These are phyloP conservation scores for Pulveroboletus sp. DNA, from an alignment of 768 basidiomycete genomes.

Conservation along the genomic window DNA sequence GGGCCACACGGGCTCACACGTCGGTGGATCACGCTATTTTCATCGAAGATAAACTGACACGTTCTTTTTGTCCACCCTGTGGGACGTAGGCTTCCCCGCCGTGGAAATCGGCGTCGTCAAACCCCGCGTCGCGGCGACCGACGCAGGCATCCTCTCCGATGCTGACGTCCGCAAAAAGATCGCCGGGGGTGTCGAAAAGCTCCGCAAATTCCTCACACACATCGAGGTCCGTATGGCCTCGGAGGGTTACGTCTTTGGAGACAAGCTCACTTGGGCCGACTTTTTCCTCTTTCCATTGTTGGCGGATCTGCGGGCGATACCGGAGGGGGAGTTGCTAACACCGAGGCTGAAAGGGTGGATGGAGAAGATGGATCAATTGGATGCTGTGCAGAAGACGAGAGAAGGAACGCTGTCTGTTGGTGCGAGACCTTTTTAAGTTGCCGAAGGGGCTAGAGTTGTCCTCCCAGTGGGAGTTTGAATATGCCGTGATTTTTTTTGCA, in stretches of 20 bases:
- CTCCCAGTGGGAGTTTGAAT: too few relatives aligned
- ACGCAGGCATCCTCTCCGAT: slow-evolving; percentile 22
- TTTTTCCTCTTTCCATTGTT: slow-evolving; percentile 33
- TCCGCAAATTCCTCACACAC: slow-evolving; percentile 15
- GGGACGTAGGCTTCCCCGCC: slow-evolving; percentile 22
- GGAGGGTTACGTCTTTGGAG: slow-evolving; percentile 29
- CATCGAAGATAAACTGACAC: too few relatives aligned
- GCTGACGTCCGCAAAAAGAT: slow-evolving; percentile 20
- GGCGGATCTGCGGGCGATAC: slow-evolving; percentile 28
- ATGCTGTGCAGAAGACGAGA: slow-evolving; percentile 23
- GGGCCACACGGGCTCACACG: not conserved
- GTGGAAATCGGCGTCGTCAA: slow-evolving; percentile 33
- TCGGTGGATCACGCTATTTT: too few relatives aligned
- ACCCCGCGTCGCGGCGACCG: slow-evolving; percentile 27
- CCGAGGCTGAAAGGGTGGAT: slow-evolving; percentile 24
- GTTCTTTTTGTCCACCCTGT: too few relatives aligned
- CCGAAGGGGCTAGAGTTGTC: too few relatives aligned
- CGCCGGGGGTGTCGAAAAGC: slow-evolving; percentile 12
- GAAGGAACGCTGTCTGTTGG: slow-evolving; percentile 25
- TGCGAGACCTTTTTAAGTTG: slow-evolving; percentile 21
- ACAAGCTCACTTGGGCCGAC: slow-evolving; percentile 30
- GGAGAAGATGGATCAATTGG: slow-evolving; percentile 23
- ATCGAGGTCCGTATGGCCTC: slow-evolving; percentile 25
- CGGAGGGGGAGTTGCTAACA: slow-evolving; percentile 24
- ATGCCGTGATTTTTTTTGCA: too few relatives aligned